Evolutionary conservation across 441 rosid genomes (phyloP).

Genomic region (Erodium trifolium): DNA sequence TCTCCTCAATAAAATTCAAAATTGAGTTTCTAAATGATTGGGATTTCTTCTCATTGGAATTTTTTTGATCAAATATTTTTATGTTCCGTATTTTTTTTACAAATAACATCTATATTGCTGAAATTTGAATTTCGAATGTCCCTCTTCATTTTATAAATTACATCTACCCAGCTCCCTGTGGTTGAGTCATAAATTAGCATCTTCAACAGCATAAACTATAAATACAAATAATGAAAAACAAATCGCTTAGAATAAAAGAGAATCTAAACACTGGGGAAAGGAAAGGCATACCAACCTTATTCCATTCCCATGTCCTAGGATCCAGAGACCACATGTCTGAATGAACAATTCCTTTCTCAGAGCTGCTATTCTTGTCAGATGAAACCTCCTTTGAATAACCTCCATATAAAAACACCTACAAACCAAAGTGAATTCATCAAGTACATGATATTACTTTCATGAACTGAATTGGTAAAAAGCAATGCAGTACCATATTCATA

Average conservation of each 20-base stretch:
- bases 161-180: neutral
- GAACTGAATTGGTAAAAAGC: neutral
- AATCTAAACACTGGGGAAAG: neutral
- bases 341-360: slow-evolving; percentile 88
- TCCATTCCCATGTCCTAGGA: slow-evolving; percentile 99
- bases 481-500: neutral
- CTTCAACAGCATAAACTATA: neutral
- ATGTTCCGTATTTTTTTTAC: neutral
- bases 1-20: neutral
- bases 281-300: slow-evolving; percentile 49
- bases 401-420: slow-evolving; percentile 81
- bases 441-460: neutral
- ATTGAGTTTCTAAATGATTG: neutral
- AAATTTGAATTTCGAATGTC: neutral
- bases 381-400: slow-evolving; percentile 91
- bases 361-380: slow-evolving; percentile 51
- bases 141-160: neutral
- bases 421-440: slow-evolving; percentile 1
- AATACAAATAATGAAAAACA: neutral
- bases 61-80: neutral
- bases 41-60: neutral
- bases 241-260: neutral
- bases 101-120: neutral
- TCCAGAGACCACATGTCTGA: slow-evolving; percentile 96
- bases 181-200: no score